Base-by-base conservation (phyloP, 2,329 filamentous ascomycete species). In the Diaporthe sp. region DNA sequence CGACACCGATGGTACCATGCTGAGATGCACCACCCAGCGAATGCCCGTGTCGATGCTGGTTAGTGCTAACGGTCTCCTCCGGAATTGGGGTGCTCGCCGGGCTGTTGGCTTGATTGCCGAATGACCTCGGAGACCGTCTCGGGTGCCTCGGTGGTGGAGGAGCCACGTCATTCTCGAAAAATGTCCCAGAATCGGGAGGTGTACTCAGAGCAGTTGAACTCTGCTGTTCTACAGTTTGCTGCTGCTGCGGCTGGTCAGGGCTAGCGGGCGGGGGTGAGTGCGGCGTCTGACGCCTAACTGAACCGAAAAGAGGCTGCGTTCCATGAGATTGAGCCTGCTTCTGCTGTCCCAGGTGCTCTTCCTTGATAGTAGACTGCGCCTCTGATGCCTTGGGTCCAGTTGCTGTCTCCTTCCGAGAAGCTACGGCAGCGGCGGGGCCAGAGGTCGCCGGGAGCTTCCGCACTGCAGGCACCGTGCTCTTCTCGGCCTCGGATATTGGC, bases 401-500 rank as follows among this genome's bases (percentile, higher is more conserved):
- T 39, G 46, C 31, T 28, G 31, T 25, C 17, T 73, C 70, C 58
- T 44, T 65, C 4, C 58, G 46, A 39, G 70, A 44, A 22, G 57
- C 46, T 15, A 55, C 58, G 5, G n/a, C 57, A 13, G 34, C 46
- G 3, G 46, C 12, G 6, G 58, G 58, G 34, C 9, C n/a, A 39
- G 46, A 65, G 34, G 58, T 42, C 22, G n/a, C 46, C 12, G 58
- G 34, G 5, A 28, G 34, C 22, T 34, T 55, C 12, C 70, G 58
- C 31, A 13, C 3, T 37, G 53, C n/a, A 17, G 77, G 72, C n/a
- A 80, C 80, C 4, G 76, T 75, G 42, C 82, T 82, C 70, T 88
- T 86, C 28, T 88, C 86, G 0, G 83, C 85, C 77, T 88, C 87
- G 0, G 86, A 87, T 51, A 88, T 87, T 0, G 86, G 84, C 25